A percentile compares a stretch with the other conserved stretches of the same genome.
Conservation (phyloP, 2,329 filamentous ascomycete species). For the Chalara sp. region DNA sequence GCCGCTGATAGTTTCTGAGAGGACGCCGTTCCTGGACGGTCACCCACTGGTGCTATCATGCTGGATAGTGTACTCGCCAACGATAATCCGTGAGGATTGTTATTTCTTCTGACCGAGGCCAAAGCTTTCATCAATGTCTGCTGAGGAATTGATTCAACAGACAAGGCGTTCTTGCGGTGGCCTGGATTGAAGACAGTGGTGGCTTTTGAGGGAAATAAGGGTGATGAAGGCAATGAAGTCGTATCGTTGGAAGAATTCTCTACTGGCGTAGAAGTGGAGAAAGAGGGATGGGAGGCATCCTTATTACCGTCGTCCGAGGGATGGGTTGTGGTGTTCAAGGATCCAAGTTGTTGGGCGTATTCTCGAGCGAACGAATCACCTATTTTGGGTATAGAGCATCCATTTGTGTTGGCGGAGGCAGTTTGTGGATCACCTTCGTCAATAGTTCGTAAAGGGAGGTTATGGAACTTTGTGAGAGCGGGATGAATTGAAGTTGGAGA, state of each 20-base stretch:
- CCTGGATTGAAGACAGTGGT: conserved; percentile 11
- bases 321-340: conserved; percentile 31
- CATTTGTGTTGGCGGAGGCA: conserved; percentile 19
- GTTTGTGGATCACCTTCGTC: conserved; percentile 24
- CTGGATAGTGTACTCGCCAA: conserved; percentile 52
- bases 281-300: conserved; percentile 21
- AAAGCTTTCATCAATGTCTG: conserved; percentile 81
- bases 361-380: conserved; percentile 35
- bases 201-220: conserved; percentile 15
- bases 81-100: conserved; percentile 44
- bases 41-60: conserved; percentile 44
- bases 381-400: conserved; percentile 23
- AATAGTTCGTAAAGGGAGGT: neutral
- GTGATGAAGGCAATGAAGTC: conserved; percentile 19
- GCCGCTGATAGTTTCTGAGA: conserved; percentile 57
- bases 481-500: conserved; percentile 45
- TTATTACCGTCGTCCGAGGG: conserved; percentile 16
- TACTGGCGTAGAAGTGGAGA: conserved; percentile 24
- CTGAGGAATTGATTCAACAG: conserved; percentile 48
- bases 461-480: conserved; percentile 28
- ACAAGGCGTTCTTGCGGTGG: conserved; percentile 27
- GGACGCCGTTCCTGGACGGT: conserved; percentile 21
- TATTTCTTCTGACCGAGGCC: conserved; percentile 56
- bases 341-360: conserved; percentile 35
- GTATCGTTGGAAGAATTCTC: conserved; percentile 18